Percentiles rank a stretch among this genome's conserved stretches.
These are phyloP conservation scores for Pelagophyceae sp. DNA, from an alignment of 352 stramenopile genomes.

Conservation along the genomic window DNA sequence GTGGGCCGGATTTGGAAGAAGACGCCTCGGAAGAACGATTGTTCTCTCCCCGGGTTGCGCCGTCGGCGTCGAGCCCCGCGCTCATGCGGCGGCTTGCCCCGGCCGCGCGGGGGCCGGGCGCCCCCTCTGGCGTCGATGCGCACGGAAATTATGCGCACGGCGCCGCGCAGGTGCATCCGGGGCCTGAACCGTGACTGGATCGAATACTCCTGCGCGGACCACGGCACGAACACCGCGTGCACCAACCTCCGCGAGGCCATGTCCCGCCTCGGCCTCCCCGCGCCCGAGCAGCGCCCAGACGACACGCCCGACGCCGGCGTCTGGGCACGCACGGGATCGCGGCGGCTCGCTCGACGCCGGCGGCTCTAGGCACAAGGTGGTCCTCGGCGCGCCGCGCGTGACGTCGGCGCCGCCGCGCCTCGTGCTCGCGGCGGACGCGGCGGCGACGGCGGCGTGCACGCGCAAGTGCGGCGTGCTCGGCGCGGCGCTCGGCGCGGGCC, in stretches of 20 bases:
- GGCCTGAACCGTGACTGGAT: constrained; percentile 4
- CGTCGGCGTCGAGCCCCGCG: no score
- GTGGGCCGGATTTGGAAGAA: no score
- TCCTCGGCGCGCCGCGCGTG: background rate
- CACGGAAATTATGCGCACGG: no score
- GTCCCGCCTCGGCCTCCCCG: background rate
- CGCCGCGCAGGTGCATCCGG: constrained; percentile 9
- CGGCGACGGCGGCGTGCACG: background rate
- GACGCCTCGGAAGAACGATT: no score
- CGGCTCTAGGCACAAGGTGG: background rate
- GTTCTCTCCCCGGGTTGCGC: no score
- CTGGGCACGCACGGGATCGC: no score
- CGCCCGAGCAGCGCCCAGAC: no score
- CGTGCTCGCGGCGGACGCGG: background rate
- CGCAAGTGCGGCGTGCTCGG: background rate
- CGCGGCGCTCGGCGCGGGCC: background rate
- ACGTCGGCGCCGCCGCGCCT: background rate
- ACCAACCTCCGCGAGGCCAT: background rate
- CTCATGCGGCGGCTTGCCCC: no score
- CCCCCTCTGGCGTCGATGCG: no score
- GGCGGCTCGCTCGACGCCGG: no score
- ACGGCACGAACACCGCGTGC: background rate
- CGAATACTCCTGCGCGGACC: background rate
- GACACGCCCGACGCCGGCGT: no score
- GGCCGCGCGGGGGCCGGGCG: no score